Conservation (phyloP, 345 rosid species). For the Heritiera fomes region DNA sequence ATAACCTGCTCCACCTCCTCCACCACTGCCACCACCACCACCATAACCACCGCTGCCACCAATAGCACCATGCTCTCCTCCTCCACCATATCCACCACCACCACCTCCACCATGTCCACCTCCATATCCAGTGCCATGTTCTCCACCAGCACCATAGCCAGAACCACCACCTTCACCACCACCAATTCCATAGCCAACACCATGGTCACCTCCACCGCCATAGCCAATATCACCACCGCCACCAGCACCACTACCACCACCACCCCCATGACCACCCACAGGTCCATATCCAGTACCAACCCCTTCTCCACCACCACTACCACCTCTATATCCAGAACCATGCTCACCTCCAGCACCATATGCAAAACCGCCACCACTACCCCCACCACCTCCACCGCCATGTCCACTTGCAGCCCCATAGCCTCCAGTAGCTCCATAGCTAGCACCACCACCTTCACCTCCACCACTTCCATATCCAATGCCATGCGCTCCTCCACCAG, state of each 20-base stretch:
- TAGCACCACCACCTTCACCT: conserved; percentile 32
- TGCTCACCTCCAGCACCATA: conserved; percentile 23
- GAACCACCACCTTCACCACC: conserved; percentile 30
- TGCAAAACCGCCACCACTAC: conserved; percentile 29
- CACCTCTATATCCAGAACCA: conserved; percentile 28
- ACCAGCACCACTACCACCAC: conserved; percentile 29
- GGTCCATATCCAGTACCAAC: conserved; percentile 33
- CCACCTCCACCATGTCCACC: conserved; percentile 24
- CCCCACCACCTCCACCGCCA: conserved; percentile 32
- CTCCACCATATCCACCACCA: neutral
- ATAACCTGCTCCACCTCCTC: neutral
- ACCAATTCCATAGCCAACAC: conserved; percentile 29
- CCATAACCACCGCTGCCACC: conserved; percentile 14
- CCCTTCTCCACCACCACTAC: conserved; percentile 36
- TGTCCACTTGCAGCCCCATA: conserved; percentile 3
- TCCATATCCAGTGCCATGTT: conserved; percentile 16
- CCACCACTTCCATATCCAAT: conserved; percentile 26
- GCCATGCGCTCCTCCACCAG: neutral
- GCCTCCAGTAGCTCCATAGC: conserved; percentile 11
- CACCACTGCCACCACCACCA: neutral
- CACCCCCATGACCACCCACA: conserved; percentile 29
- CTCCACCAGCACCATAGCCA: conserved; percentile 27
- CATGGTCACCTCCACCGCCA: conserved; percentile 25
- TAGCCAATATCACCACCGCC: conserved; percentile 25
- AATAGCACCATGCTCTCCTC: neutral